Base-by-base conservation (phyloP, 2,329 filamentous ascomycete species). In the Metarhizium rileyi region DNA sequence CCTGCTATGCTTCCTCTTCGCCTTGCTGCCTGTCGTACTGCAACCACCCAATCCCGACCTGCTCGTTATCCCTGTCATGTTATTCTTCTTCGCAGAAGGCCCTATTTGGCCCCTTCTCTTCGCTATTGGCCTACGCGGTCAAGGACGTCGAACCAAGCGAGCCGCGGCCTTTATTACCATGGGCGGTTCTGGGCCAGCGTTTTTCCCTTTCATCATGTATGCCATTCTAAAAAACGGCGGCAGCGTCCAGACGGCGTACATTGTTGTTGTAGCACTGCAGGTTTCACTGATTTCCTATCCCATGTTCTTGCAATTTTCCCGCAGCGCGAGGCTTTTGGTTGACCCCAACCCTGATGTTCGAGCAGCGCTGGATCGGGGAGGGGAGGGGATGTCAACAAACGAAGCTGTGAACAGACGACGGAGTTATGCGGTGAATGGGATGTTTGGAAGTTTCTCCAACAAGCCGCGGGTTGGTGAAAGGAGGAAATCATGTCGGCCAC, bases 51-150 rank as follows among this genome's bases (percentile, higher is more conserved):
- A 77, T 50, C 67, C 75, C 0, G 73, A 80, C 54, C 55, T 76
- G 0, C 63, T 81, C 23, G 67, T 72, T 23, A 71, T 80, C n/a
- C 83, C 87, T 55, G 69, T 86, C 2, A 72, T 83, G 36, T 58
- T 90, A 26, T 85, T 86, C 55, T 83, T 88, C 56, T 88, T 94
- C 65, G 88, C 87, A 60, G 87, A 91, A 64, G 86, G 84, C 0
- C 87, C 89, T 47, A 80, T 88, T 57, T 95, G 87, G 73, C 89
- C 90, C 0, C 81, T 90, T 2, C 83, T 93, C 52, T 89, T 90
- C 56, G 82, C 86, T 3, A 76, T 93, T 12, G 86, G 85, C 3
- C 82, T 95, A 52, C 80, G 87, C 3, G 88, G 89, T 1, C 78
- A 94, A 46, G 89, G 89, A 0, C 76, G 79, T n/a, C 77, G 87